Evolutionary conservation across 768 basidiomycete species (phyloP).

Genomic region (Epithele typhae): DNA sequence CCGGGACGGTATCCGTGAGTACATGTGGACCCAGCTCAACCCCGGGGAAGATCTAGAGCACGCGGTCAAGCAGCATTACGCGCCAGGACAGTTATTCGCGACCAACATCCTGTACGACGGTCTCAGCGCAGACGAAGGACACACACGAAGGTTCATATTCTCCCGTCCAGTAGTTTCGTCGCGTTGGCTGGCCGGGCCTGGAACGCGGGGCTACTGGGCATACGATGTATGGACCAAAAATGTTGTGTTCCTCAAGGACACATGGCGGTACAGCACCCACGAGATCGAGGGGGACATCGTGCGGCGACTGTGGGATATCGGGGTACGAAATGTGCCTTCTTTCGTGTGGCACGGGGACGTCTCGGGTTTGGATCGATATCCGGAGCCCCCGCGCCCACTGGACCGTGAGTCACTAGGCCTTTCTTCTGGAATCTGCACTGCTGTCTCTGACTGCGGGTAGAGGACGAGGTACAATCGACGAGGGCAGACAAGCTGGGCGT

Average conservation of each 20-base stretch:
- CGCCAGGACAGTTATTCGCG: not conserved
- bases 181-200: not conserved
- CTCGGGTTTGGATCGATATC: not conserved
- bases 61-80: conserved; percentile 4
- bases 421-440: too few relatives aligned
- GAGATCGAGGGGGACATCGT: conserved; percentile 2
- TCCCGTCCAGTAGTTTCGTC: conserved; percentile 5
- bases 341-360: conserved; percentile 5
- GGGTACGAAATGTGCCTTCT: conserved; percentile 3
- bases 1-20: not conserved
- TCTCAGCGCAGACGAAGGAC: not conserved
- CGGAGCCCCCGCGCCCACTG: too few relatives aligned
- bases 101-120: not conserved
- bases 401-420: too few relatives aligned
- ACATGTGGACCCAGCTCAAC: not conserved
- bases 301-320: not conserved
- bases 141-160: not conserved
- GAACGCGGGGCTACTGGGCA: conserved; percentile 10
- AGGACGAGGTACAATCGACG: not conserved
- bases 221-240: not conserved
- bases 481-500: not conserved
- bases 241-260: conserved; percentile 11
- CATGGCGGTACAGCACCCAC: conserved; percentile 1
- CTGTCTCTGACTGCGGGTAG: not conserved
- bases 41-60: not conserved